A percentile compares a stretch with the other conserved stretches of the same genome.
phyloP scores from a whole-genome alignment of 345 rosid species.

The Syzygium jambos region DNA sequence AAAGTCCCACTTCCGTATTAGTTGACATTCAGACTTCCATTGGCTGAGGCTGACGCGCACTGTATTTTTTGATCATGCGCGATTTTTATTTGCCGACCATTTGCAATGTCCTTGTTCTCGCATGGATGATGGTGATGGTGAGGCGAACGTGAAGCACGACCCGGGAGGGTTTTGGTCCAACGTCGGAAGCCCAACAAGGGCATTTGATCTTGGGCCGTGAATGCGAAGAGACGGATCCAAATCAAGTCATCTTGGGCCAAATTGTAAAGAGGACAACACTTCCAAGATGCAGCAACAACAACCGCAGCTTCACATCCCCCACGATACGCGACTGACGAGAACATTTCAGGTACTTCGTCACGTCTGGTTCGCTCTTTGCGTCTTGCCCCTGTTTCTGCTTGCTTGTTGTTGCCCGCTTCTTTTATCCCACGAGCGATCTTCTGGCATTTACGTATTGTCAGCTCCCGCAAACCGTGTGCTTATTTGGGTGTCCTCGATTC shows the following conservation, averaged over 20 bases:
- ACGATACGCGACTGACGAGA: neutral
- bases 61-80: neutral
- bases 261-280: neutral
- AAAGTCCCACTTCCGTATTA: neutral
- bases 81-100: neutral
- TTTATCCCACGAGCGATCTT: neutral
- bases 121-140: neutral
- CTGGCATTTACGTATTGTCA: neutral
- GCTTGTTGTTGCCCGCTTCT: neutral
- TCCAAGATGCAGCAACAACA: neutral
- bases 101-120: neutral
- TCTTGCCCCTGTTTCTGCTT: neutral
- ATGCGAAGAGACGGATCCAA: neutral
- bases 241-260: neutral
- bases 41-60: neutral
- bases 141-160: neutral
- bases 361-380: neutral
- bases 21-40: neutral
- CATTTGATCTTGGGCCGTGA: neutral
- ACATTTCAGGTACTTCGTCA: neutral
- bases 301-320: neutral
- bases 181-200: neutral
- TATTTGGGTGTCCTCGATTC: neutral
- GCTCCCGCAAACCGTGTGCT: neutral
- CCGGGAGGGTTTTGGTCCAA: neutral